These are phyloP conservation scores for Trichoderma gracile DNA, from an alignment of 2,329 filamentous ascomycete genomes.

Conservation along the genomic window DNA sequence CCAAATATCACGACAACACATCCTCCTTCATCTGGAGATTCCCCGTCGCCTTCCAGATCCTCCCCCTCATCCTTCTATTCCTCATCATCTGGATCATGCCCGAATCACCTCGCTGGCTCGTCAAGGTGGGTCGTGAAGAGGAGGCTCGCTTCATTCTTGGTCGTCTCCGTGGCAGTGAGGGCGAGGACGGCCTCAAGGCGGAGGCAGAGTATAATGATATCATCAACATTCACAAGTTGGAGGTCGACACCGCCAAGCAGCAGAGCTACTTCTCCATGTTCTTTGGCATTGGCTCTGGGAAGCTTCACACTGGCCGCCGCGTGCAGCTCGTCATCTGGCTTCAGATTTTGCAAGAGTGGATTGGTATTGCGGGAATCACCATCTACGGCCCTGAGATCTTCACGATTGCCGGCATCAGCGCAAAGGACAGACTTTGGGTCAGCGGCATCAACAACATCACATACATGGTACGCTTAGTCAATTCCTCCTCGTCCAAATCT, in stretches of 20 bases:
- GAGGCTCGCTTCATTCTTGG: conserved; percentile 67
- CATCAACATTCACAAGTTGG: conserved; percentile 60
- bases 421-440: conserved; percentile 63
- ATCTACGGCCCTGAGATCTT: conserved; percentile 62
- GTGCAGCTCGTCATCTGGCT: conserved; percentile 72
- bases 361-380: conserved; percentile 69
- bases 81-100: conserved; percentile 65
- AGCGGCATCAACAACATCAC: conserved; percentile 55
- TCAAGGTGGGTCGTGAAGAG: conserved; percentile 64
- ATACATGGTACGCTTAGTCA: conserved; percentile 43
- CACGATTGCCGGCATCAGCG: conserved; percentile 64
- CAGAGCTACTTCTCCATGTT: conserved; percentile 67
- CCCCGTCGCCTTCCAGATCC: conserved; percentile 69
- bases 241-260: conserved; percentile 58
- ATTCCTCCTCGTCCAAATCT: too few relatives aligned
- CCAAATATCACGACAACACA: conserved; percentile 59
- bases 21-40: conserved; percentile 67
- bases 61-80: conserved; percentile 61
- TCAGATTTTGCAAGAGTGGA: conserved; percentile 70
- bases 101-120: conserved; percentile 67
- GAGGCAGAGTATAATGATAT: conserved; percentile 70
- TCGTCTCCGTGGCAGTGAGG: conserved; percentile 61
- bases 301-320: conserved; percentile 65
- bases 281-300: conserved; percentile 63
- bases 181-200: conserved; percentile 53